A percentile compares a stretch with the other conserved stretches of the same genome.
phyloP scores from a whole-genome alignment of 345 rosid genomes.

The Eucalyptus dawsonii region DNA sequence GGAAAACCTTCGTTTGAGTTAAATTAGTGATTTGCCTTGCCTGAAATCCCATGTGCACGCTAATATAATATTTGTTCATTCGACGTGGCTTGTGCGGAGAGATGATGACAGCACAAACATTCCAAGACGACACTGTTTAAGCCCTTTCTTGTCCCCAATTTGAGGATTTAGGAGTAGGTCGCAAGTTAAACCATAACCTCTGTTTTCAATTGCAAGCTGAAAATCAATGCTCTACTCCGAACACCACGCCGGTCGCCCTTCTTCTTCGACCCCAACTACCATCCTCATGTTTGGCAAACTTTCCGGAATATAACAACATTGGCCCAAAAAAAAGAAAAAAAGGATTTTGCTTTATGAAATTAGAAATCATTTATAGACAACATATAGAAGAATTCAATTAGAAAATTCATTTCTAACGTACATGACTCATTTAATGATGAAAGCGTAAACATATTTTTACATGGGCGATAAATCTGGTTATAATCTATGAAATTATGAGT shows the following conservation, averaged over 20 bases:
- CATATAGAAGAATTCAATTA: neutral
- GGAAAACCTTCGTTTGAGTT: neutral
- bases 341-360: neutral
- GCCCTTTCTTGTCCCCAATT: neutral
- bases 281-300: neutral
- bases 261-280: neutral
- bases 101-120: neutral
- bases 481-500: too few species aligned
- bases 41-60: neutral
- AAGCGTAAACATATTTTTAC: too few species aligned
- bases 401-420: too few species aligned
- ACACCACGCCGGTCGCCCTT: neutral
- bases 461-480: neutral
- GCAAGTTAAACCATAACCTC: neutral
- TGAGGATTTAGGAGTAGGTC: neutral
- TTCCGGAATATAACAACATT: neutral
- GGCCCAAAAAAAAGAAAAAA: neutral
- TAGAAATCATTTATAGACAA: too few species aligned
- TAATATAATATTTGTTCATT: neutral
- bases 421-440: neutral
- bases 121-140: neutral
- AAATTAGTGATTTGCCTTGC: neutral
- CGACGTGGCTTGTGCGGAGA: neutral
- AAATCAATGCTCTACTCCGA: neutral
- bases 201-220: neutral